Percentiles rank a stretch among this genome's conserved stretches.
These are phyloP conservation scores for Mycena galericulata DNA, from an alignment of 768 basidiomycete species.

Conservation along the genomic window DNA sequence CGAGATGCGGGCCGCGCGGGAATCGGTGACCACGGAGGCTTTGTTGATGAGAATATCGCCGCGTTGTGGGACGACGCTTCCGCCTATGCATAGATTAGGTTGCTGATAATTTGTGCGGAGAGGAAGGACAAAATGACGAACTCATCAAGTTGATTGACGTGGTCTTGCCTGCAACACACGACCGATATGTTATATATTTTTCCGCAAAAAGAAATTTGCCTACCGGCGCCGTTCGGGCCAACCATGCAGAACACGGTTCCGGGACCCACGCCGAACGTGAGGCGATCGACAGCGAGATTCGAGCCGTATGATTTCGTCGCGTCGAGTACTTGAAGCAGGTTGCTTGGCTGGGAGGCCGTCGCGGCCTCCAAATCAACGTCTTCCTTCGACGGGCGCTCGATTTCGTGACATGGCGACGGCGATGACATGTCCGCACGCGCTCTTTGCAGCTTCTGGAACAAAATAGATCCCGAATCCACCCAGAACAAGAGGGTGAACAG, in stretches of 20 bases:
- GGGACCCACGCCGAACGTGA: constrained; percentile 72
- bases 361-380: constrained; percentile 71
- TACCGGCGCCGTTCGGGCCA: constrained; percentile 87
- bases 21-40: constrained; percentile 70
- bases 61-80: constrained; percentile 71
- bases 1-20: constrained; percentile 72
- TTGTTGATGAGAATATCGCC: constrained; percentile 79
- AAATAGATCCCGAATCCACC: constrained; percentile 74
- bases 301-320: constrained; percentile 70
- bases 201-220: no score
- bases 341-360: constrained; percentile 57
- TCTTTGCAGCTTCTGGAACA: constrained; percentile 49
- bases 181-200: no score
- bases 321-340: constrained; percentile 70
- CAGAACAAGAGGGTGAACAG: constrained; percentile 78
- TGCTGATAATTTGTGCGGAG: not conserved
- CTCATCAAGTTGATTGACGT: constrained; percentile 84
- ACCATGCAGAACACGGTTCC: constrained; percentile 77
- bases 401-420: no score
- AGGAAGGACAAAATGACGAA: constrained; percentile 23
- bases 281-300: constrained; percentile 75
- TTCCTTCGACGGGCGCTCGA: constrained; percentile 39
- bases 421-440: constrained; percentile 32
- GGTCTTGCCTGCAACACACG: no score
- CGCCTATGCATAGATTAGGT: constrained; percentile 55